Evolutionary conservation across 1,284 basidiomycete genomes (phyloP).

Genomic region (Ustilago sp.): DNA sequence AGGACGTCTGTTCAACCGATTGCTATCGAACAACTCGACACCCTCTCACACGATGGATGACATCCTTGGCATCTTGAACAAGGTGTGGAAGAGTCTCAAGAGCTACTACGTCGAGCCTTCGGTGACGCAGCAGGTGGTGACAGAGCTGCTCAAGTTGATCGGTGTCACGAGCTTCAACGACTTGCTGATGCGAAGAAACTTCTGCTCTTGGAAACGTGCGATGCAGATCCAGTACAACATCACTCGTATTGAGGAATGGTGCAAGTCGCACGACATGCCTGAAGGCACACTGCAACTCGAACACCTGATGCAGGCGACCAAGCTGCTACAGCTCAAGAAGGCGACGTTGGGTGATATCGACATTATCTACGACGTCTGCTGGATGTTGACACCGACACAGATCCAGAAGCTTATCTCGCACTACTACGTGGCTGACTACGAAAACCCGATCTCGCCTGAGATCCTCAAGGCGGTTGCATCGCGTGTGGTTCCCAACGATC

Average conservation of each 20-base stretch:
- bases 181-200: slow-evolving; percentile 96
- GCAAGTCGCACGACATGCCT: slow-evolving; percentile 84
- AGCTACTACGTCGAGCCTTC: slow-evolving; percentile 99
- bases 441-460: slow-evolving; percentile 72
- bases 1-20: slow-evolving; percentile 90
- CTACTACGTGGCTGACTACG: slow-evolving; percentile 98
- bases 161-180: slow-evolving; percentile 99
- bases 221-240: slow-evolving; percentile 70
- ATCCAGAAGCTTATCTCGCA: slow-evolving; percentile 98
- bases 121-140: slow-evolving; percentile 95
- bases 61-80: slow-evolving; percentile 94
- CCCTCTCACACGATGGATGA: slow-evolving; percentile 99
- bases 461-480: slow-evolving; percentile 69
- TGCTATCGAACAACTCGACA: slow-evolving; percentile 80
- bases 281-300: slow-evolving; percentile 97
- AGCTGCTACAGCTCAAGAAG: slow-evolving; percentile 97
- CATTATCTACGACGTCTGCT: slow-evolving; percentile 98
- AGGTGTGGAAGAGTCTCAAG: slow-evolving; percentile 98
- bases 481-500: slow-evolving; percentile 68
- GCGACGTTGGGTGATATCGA: slow-evolving; percentile 81
- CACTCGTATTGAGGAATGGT: slow-evolving; percentile 84
- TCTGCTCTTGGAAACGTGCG: slow-evolving; percentile 98
- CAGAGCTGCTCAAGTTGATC: slow-evolving; percentile 94
- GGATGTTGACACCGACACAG: slow-evolving; percentile 99
- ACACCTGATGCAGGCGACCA: slow-evolving; percentile 99